A percentile compares a stretch with the other conserved stretches of the same genome.
phyloP scores from a whole-genome alignment of 1,139 yeast genomes.

The Pichia sp. region DNA sequence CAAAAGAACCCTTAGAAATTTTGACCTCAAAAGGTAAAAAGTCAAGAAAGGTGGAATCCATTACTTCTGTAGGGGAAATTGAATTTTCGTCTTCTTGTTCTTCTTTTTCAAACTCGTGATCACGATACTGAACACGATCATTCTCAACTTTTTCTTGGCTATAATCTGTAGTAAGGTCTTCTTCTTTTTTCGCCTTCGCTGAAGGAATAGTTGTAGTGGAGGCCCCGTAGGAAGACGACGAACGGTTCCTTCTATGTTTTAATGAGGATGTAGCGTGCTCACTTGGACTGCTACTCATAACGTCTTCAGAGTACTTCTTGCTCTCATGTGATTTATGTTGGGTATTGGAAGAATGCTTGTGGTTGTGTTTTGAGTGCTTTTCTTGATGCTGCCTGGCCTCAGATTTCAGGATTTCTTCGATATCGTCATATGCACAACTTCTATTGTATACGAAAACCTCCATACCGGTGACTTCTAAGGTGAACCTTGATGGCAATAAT shows the following conservation, averaged over 20 bases:
- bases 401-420: slow-evolving; percentile 37
- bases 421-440: slow-evolving; percentile 67
- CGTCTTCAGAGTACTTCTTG: neutral
- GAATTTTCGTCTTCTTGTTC: neutral
- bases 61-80: slow-evolving; percentile 7
- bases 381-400: slow-evolving; percentile 12
- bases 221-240: slow-evolving; percentile 1
- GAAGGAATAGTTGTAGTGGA: neutral
- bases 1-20: slow-evolving; percentile 60
- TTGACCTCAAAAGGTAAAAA: slow-evolving; percentile 34
- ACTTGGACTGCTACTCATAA: neutral
- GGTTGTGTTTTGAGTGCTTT: slow-evolving; percentile 5
- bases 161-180: neutral
- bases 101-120: neutral
- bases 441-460: slow-evolving; percentile 82
- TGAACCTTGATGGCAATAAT: slow-evolving; percentile 55
- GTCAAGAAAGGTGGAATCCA: slow-evolving; percentile 18
- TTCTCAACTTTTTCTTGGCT: neutral
- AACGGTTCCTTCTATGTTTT: slow-evolving; percentile 2
- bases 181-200: neutral
- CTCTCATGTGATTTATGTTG: neutral
- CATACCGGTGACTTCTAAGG: slow-evolving; percentile 63
- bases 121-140: neutral
- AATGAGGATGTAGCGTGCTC: neutral
- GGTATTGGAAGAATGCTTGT: neutral